Evolutionary conservation across 176 grass and related monocot species (phyloP), one percentile per base, ranked within the genome.

Genomic region (Rhipidocladum racemiflorum): DNA sequence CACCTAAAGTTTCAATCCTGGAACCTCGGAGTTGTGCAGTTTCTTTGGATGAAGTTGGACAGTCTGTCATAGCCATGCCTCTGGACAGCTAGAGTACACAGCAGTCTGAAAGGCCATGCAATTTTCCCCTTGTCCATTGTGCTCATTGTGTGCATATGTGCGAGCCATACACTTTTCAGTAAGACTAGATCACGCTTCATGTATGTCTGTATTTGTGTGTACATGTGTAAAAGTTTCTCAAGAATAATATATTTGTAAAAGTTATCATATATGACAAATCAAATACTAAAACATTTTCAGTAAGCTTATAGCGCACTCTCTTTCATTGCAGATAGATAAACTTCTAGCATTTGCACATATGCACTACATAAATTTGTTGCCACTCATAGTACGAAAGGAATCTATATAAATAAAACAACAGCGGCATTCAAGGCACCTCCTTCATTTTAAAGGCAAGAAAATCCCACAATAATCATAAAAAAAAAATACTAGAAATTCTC

Each of bases 171-270:
- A 16, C 4, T 68, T 57, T 61, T 75, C 61, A 48, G 27, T n/a
- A 49, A 43, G 83, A 61, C 48, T 45, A 38, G 70, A 75, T 69
- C 63, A 5, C 27, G 7, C 38, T 40, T 65, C 8, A 49, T 86
- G 78, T 82, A 85, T 30, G 78, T 1, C 44, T 89, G 72, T 66
- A 64, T 82, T 89, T 79, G 66, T 83, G 74, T 83, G 73, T 82
- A 77, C 68, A 77, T 86, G 59, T 73, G 78, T 72, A 42, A 78
- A 59, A 64, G 7, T 65, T 77, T 73, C 36, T 25, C 20, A 0
- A 82, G 36, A 56, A 81, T 69, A 68, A 42, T 66, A 12, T 65
- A 69, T 17, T 9, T 56, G 49, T 57, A 70, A 40, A 55, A 20
- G n/a, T 28, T 38, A 67, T 13, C 34, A 16, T 46, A 81, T 30